Evolutionary conservation across 2,329 filamentous ascomycete genomes (phyloP).

Genomic region (Ramularia endophylla): DNA sequence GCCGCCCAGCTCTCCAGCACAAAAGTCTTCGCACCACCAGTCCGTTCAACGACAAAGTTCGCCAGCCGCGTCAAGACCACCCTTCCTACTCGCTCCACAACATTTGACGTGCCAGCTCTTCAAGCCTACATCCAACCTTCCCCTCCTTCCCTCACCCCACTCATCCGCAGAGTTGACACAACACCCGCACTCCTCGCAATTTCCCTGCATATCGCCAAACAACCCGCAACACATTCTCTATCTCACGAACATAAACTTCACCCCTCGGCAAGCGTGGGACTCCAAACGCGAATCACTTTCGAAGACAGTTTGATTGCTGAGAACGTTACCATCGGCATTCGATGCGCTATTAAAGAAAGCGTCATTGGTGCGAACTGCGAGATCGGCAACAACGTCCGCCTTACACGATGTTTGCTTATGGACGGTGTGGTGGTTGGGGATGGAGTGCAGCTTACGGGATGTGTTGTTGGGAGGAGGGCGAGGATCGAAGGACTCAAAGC

Average conservation of each 20-base stretch:
- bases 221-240: constrained; percentile 59
- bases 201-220: constrained; percentile 80
- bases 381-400: constrained; percentile 76
- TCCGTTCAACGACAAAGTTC: constrained; percentile 32
- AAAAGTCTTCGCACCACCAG: constrained; percentile 44
- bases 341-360: constrained; percentile 84
- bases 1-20: constrained; percentile 39
- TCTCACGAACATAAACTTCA: constrained; percentile 75
- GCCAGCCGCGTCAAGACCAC: constrained; percentile 29
- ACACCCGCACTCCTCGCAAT: constrained; percentile 72
- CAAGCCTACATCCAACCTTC: constrained; percentile 73
- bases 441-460: constrained; percentile 77
- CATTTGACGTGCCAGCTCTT: constrained; percentile 61
- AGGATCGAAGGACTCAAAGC: constrained; percentile 62
- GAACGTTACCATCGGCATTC: constrained; percentile 84
- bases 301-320: constrained; percentile 78
- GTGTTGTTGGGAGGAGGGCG: constrained; percentile 74
- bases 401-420: constrained; percentile 88
- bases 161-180: constrained; percentile 85
- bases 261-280: constrained; percentile 74
- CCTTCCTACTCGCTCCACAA: constrained; percentile 11
- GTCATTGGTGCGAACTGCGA: constrained; percentile 84
- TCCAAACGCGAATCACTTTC: constrained; percentile 73
- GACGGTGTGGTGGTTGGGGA: constrained; percentile 82
- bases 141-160: constrained; percentile 27